phyloP scores from a whole-genome alignment of 768 basidiomycete species.

The Leucosporidium scottii region DNA sequence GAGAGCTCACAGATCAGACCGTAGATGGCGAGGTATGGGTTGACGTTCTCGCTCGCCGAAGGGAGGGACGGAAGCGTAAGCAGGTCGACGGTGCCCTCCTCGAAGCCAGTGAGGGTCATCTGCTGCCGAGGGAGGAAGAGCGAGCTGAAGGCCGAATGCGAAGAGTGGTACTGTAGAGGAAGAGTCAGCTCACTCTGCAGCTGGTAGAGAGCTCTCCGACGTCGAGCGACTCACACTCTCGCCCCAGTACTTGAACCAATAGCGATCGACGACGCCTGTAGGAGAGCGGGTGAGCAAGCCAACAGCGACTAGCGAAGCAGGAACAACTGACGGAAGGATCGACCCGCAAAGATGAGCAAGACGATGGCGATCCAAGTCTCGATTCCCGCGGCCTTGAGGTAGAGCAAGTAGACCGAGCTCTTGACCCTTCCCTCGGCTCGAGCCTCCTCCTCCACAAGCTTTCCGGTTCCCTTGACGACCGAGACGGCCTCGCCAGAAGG shows the following conservation, averaged over 20 bases:
- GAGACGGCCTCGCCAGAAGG: no score
- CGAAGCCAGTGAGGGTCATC: conserved; percentile 9
- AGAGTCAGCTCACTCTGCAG: no score
- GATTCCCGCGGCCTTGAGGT: conserved; percentile 25
- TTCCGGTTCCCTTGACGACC: conserved; percentile 1
- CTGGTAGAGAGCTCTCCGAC: no score
- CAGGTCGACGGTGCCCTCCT: conserved; percentile 2
- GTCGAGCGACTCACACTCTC: conserved; percentile 6
- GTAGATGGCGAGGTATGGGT: conserved; percentile 62
- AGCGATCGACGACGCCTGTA: conserved; percentile 17
- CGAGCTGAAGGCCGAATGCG: conserved; percentile 5
- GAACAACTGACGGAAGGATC: background rate
- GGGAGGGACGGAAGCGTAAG: conserved; percentile 7
- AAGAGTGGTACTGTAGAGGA: conserved; percentile 8
- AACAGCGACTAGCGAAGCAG: background rate
- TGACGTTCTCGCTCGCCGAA: conserved; percentile 54
- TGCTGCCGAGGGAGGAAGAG: conserved; percentile 6
- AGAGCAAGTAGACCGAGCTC: conserved; percentile 30
- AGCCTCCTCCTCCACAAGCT: conserved; percentile 30
- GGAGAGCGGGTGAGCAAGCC: no score
- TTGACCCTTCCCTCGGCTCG: conserved; percentile 30
- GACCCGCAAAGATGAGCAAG: conserved; percentile 11
- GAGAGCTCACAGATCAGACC: conserved; percentile 50
- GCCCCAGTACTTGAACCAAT: conserved; percentile 27
- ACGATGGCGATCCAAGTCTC: conserved; percentile 26